Conservation (phyloP, 2,329 filamentous ascomycete species). For the Apiospora arundinis region DNA sequence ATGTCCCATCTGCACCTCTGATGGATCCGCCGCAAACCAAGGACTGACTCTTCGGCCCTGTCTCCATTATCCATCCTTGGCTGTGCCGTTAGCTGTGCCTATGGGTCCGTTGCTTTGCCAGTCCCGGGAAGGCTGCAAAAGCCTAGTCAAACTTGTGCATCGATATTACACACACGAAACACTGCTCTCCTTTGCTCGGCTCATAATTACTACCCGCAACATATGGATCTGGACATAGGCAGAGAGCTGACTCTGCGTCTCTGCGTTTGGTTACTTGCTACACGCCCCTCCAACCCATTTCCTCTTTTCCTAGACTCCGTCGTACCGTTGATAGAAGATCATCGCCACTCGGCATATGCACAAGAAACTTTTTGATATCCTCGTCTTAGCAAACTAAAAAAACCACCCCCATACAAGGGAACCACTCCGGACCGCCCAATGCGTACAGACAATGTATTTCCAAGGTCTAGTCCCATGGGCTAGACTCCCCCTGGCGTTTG, state of each 20-base stretch:
- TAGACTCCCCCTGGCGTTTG: conserved; percentile 23
- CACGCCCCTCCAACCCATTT: conserved; percentile 17
- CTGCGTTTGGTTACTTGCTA: neutral
- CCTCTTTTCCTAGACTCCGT: neutral
- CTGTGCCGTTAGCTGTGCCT: neutral
- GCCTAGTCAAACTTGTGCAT: conserved; percentile 7
- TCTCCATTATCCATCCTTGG: conserved; percentile 5
- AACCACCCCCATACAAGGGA: conserved; percentile 17
- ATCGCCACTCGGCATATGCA: conserved; percentile 50
- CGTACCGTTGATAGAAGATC: conserved; percentile 35
- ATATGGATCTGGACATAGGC: neutral
- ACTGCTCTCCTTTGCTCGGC: neutral
- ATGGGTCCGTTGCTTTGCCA: conserved; percentile 9
- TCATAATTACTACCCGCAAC: conserved; percentile 1
- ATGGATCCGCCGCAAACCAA: conserved; percentile 4
- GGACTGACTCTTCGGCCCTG: conserved; percentile 1
- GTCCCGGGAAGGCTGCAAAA: neutral
- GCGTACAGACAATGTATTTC: conserved; percentile 20
- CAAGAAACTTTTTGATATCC: conserved; percentile 30
- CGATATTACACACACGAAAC: conserved; percentile 3
- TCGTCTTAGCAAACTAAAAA: conserved; percentile 27
- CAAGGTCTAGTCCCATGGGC: conserved; percentile 23
- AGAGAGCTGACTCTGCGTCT: neutral
- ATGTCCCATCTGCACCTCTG: conserved; percentile 10
- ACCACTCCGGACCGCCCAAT: conserved; percentile 9